Percentiles rank a stretch among this genome's conserved stretches.
Conservation (phyloP, 2,329 filamentous ascomycete genomes). For the Fusarium nisikadoi region DNA sequence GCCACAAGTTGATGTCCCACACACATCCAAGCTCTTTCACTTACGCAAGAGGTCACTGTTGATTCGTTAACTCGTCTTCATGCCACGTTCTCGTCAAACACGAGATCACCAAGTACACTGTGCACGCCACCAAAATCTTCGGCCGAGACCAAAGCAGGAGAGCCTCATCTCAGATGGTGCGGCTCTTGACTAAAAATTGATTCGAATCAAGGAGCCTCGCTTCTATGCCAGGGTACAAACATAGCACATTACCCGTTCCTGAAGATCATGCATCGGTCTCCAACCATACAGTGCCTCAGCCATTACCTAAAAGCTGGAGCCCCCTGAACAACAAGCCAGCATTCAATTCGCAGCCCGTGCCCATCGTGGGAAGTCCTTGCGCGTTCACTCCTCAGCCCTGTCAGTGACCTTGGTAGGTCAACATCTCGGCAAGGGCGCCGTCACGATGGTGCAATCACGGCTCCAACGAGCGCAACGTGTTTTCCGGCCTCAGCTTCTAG, state of each 20-base stretch:
- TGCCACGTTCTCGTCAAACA: conserved; percentile 15
- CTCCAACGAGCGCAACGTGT: conserved; percentile 36
- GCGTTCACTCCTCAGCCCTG: conserved; percentile 24
- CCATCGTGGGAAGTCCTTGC: conserved; percentile 16
- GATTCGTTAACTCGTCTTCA: conserved; percentile 15
- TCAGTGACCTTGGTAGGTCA: conserved; percentile 16
- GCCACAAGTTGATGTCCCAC: conserved; percentile 28
- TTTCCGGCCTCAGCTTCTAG: conserved; percentile 2
- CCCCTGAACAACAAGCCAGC: conserved; percentile 6
- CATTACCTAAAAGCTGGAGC: conserved; percentile 31
- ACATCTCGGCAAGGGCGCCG: conserved; percentile 14
- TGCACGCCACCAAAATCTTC: conserved; percentile 16
- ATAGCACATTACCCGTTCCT: conserved; percentile 39
- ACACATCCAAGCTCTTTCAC: not conserved
- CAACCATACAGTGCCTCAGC: conserved; percentile 25
- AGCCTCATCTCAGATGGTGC: conserved; percentile 33
- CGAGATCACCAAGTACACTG: conserved; percentile 15
- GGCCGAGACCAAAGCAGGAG: conserved; percentile 30
- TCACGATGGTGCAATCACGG: conserved; percentile 38
- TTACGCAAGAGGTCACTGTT: conserved; percentile 18
- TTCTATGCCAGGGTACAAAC: conserved; percentile 10
- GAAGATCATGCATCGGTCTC: conserved; percentile 33
- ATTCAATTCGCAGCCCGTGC: not conserved
- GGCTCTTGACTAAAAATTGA: conserved; percentile 23
- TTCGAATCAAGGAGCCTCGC: conserved; percentile 8